A percentile compares a stretch with the other conserved stretches of the same genome.
Evolutionary conservation across 768 basidiomycete genomes (phyloP).

Genomic region (Leccinum variicolor): DNA sequence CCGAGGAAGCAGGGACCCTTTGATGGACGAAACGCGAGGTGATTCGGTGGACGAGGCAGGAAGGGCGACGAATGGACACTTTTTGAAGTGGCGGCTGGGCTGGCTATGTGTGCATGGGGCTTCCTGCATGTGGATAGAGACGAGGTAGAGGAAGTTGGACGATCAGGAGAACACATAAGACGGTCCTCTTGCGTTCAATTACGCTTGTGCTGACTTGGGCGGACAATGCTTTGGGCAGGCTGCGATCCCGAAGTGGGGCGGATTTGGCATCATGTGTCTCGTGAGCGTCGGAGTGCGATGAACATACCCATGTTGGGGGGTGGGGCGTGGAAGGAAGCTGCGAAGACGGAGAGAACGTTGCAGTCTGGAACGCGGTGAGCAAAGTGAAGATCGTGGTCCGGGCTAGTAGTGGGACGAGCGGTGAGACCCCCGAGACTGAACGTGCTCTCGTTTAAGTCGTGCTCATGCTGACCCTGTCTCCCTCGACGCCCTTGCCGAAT

Average conservation of each 20-base stretch:
- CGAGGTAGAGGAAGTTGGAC: neutral
- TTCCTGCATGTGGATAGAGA: slow-evolving; percentile 9
- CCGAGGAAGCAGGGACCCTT: slow-evolving; percentile 16
- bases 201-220: slow-evolving; percentile 3
- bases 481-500: slow-evolving; percentile 44
- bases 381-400: slow-evolving; percentile 19
- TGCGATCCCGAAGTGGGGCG: slow-evolving; percentile 45
- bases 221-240: slow-evolving; percentile 16
- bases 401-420: slow-evolving; percentile 7
- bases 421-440: slow-evolving; percentile 34
- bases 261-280: slow-evolving; percentile 16
- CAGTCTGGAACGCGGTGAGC: slow-evolving; percentile 18
- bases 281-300: slow-evolving; percentile 1
- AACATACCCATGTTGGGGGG: neutral
- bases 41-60: slow-evolving; percentile 20
- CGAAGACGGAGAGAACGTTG: neutral
- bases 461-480: slow-evolving; percentile 37
- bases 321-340: slow-evolving; percentile 1
- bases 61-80: slow-evolving; percentile 27
- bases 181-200: slow-evolving; percentile 25
- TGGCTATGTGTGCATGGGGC: slow-evolving; percentile 11
- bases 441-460: slow-evolving; percentile 45
- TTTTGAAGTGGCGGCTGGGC: slow-evolving; percentile 3
- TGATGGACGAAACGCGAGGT: slow-evolving; percentile 12
- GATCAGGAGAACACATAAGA: slow-evolving; percentile 13